A percentile compares a stretch with the other conserved stretches of the same genome.
Evolutionary conservation across 768 basidiomycete species (phyloP).

Genomic region (Omphalotus guepiniiformis): DNA sequence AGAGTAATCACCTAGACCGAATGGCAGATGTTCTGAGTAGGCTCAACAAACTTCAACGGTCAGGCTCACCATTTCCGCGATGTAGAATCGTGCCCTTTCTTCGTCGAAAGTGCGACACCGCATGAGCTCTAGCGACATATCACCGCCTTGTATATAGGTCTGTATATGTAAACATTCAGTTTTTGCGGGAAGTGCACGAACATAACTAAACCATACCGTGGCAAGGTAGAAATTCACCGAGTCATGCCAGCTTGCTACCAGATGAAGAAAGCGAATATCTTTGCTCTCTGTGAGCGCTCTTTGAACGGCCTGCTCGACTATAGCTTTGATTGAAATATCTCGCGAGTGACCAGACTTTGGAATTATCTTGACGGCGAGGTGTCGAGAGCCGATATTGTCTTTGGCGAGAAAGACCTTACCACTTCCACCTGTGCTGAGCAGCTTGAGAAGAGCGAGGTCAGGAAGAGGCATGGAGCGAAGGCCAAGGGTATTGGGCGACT

Average conservation of each 20-base stretch:
- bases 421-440: slow-evolving; percentile 24
- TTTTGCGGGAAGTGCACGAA: background rate
- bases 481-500: too few species aligned
- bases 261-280: slow-evolving; percentile 8
- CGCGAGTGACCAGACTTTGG: slow-evolving; percentile 16
- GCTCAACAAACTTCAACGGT: background rate
- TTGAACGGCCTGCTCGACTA: slow-evolving; percentile 19
- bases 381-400: slow-evolving; percentile 17
- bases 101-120: slow-evolving; percentile 20
- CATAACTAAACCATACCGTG: slow-evolving; percentile 6
- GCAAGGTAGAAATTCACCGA: slow-evolving; percentile 13
- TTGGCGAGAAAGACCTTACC: slow-evolving; percentile 25
- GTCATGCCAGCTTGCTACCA: slow-evolving; percentile 16
- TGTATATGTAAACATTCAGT: background rate
- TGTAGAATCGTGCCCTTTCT: slow-evolving; percentile 27
- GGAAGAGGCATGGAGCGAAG: background rate
- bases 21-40: background rate
- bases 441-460: slow-evolving; percentile 14
- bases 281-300: slow-evolving; percentile 13
- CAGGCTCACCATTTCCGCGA: slow-evolving; percentile 29
- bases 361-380: slow-evolving; percentile 28
- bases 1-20: slow-evolving; percentile 26
- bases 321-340: slow-evolving; percentile 11
- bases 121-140: slow-evolving; percentile 27
- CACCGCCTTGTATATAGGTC: slow-evolving; percentile 19